Evolutionary conservation across 2,329 filamentous ascomycete species (phyloP), one percentile per base, ranked within the genome.

Genomic region (Fusarium sp.): DNA sequence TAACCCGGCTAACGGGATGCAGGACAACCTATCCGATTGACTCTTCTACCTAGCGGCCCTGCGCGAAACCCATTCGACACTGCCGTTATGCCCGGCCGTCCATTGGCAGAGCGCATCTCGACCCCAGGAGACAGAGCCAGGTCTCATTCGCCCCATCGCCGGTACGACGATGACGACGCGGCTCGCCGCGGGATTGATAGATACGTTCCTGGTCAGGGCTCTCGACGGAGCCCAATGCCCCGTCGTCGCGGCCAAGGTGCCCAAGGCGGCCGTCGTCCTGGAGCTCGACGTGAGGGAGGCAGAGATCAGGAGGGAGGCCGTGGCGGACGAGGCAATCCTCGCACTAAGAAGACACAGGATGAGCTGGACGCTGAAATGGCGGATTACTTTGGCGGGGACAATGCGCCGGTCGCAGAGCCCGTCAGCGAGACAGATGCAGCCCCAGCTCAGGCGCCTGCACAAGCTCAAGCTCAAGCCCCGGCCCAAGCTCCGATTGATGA

Each of bases 361-460:
- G 92, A 97, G 74, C 82, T 97, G 36, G 93, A 97, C 75, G 92
- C 91, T n/a, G 93, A 97, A 78, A 97, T 97, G 93, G 92, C 89
- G 28, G 92, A 97, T 73, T 97, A 97, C 76, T 97, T 92, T 81
- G 88, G 84, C 28, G 80, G 79, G 25, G 59, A 69, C 47, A 70
- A 69, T 42, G 72, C 77, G 43, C 76, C 72, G 47, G 75, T 72
- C n/a, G 78, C 76, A 15, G 76, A 77, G 38, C 39, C 48, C 15
- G 39, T 47, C 22, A 58, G 61, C 22, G 61, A 68, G 55, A 58
- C 70, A 15, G 69, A 73, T 11, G 68, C 73, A 9, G 72, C 75
- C 26, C 66, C 73, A 40, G 68, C 71, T 53, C 58, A 69, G 22
- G 68, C 68, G 60, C 54, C 52, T 3, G 53, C 64, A 45, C 51